Evolutionary conservation across 2,329 filamentous ascomycete species (phyloP).

Genomic region (Calonectria henricotiae): DNA sequence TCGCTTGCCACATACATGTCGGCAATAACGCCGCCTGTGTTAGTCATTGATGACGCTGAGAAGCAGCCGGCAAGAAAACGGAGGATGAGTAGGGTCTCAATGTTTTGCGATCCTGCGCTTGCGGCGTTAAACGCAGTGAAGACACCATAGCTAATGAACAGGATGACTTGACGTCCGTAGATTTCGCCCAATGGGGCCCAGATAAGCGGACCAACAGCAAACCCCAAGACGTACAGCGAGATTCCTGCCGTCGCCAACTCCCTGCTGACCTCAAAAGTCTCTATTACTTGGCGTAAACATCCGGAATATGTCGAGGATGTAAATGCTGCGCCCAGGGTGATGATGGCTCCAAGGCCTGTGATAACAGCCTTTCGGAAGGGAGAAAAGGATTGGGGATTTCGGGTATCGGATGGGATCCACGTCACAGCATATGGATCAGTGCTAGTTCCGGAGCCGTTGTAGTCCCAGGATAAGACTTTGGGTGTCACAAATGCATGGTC

Average conservation of each 20-base stretch:
- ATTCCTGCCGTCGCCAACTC: slow-evolving; percentile 32
- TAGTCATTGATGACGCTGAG: slow-evolving; percentile 85
- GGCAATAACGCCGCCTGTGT: slow-evolving; percentile 84
- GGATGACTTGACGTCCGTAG: slow-evolving; percentile 76
- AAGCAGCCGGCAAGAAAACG: slow-evolving; percentile 84
- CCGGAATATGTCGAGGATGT: slow-evolving; percentile 29
- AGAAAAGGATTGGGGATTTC: slow-evolving; percentile 28
- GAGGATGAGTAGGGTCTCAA: slow-evolving; percentile 81
- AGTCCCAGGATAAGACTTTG: slow-evolving; percentile 13
- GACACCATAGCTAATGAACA: slow-evolving; percentile 69
- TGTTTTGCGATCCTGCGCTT: slow-evolving; percentile 81
- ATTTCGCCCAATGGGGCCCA: slow-evolving; percentile 85
- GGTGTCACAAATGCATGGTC: slow-evolving; percentile 24
- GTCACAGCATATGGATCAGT: slow-evolving; percentile 16
- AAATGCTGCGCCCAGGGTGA: slow-evolving; percentile 24
- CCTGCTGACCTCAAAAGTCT: not conserved
- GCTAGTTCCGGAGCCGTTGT: slow-evolving; percentile 24
- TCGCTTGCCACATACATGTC: slow-evolving; percentile 86
- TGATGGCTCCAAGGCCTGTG: slow-evolving; percentile 29
- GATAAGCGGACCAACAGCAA: slow-evolving; percentile 79
- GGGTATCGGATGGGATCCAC: slow-evolving; percentile 19
- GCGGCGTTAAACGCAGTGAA: slow-evolving; percentile 85
- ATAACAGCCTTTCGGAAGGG: slow-evolving; percentile 12
- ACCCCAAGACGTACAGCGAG: slow-evolving; percentile 46
- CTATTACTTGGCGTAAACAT: slow-evolving; percentile 21